Base-by-base conservation (phyloP, 2,329 filamentous ascomycete genomes). In the Dactylellina parvicollis region DNA sequence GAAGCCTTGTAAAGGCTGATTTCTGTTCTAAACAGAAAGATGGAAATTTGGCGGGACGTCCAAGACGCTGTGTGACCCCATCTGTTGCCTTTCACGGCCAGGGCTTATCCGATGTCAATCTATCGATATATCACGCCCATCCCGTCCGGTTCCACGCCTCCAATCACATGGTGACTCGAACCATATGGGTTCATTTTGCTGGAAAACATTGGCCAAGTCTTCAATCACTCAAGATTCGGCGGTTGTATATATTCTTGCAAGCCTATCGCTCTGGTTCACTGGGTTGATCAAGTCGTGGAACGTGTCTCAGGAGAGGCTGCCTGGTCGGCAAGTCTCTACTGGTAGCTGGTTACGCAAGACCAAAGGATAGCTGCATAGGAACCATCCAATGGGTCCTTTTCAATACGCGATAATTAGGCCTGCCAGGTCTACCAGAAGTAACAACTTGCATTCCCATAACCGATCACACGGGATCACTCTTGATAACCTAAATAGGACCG, bases 271-370 rank as follows among this genome's bases (percentile, higher is more conserved):
- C 22, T 36, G 26, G 49, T 49, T 61, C 34, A 47, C 30, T 64
- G 56, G 49, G 49, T 49, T 18, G 26, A 42, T 36, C 3, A 9
- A 18, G 34, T 32, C 65, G 60, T 73, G 67, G 7, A 28, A 73
- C 52, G 67, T 65, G 50, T 22, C 69, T 50, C 52, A 44, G 42
- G 26, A 59, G 44, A 38, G 14, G 59, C 46, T 72, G 38, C 69
- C 24, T 66, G 49, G 60, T 55, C 54, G 69, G 69, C 60, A 73
- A 61, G 40, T 14, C 36, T 42, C 54, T 46, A 73, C 59, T 65
- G 67, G 67, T 59, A 73, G 52, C 54, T 49, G 54, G 69, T 73
- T 73, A 66, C 69, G 60, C 60, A 66, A 28, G n/a, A 32, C 44
- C 18, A 38, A 36, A 57, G 32, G 47, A 47, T 42, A 44, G 52